Conservation (phyloP, 208 protist species). For the Wallacemonas sp. region DNA sequence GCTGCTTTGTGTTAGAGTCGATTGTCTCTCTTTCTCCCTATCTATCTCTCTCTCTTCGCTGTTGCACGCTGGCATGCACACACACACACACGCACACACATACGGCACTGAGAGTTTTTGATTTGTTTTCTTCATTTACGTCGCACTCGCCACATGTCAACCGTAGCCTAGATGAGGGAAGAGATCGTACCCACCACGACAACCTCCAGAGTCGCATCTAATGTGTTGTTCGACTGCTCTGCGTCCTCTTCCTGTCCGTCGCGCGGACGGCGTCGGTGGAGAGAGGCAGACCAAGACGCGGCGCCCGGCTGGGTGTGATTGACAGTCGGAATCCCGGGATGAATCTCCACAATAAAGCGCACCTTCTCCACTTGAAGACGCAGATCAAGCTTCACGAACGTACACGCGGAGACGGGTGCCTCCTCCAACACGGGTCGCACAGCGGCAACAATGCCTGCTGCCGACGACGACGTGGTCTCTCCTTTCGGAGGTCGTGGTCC, state of each 20-base stretch:
- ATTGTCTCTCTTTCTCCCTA: too few relatives aligned
- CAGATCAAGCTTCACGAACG: constrained; percentile 44
- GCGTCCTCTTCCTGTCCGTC: background rate
- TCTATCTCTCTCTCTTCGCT: too few relatives aligned
- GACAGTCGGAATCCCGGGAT: constrained; percentile 44
- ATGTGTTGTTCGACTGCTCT: background rate
- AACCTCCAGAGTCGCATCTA: constrained; percentile 23
- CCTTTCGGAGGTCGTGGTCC: constrained; percentile 1
- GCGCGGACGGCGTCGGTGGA: background rate
- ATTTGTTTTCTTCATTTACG: too few relatives aligned
- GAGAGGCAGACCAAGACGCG: too few relatives aligned
- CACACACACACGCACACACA: background rate
- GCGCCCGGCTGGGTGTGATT: too few relatives aligned
- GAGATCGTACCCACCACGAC: constrained; percentile 42
- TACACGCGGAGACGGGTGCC: constrained; percentile 18
- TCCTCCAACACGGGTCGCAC: background rate
- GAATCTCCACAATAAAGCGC: constrained; percentile 53
- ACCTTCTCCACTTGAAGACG: constrained; percentile 65
- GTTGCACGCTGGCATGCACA: too few relatives aligned
- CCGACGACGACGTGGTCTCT: background rate
- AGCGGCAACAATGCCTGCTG: background rate
- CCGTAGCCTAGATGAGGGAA: constrained; percentile 32
- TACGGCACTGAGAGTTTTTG: too few relatives aligned
- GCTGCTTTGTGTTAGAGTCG: too few relatives aligned
- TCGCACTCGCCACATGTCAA: too few relatives aligned